Base-by-base conservation (phyloP, 805 yeast genomes). In the Ogataea angusta region DNA sequence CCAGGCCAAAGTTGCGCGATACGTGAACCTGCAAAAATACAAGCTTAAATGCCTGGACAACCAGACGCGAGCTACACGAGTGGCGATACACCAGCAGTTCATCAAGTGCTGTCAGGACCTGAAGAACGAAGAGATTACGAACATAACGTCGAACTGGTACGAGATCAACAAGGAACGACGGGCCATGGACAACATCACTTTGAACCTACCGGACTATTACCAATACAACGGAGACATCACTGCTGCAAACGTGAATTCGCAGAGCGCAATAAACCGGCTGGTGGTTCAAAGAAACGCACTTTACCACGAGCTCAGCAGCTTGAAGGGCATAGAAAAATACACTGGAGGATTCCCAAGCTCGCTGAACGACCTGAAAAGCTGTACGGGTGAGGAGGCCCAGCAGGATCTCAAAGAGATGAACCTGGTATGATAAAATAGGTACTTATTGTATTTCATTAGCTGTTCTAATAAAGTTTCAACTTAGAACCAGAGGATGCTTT, bases 121-220 rank as follows among this genome's bases (percentile, higher is more conserved):
- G 33, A 83, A 88, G 46, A 72, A 73, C 38, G 68, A 73, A 18
- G 71, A 87, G 68, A 72, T 91, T 34, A 70, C 76, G 44, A 72
- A 77, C 6, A 85, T 95, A 4, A 90, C 97, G 5, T 76, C 83
- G 29, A 73, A 78, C 47, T 93, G 98, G 98, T 91, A 91, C 67
- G 82, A 85, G 50, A 85, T 90, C 55, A 90, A 89, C 63, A 79
- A 82, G 54, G 98, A 93, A 60, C 73, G 97, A 53, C 73, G 95
- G 48, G 80, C 79, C 32, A 73, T 87, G 77, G 96, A 88, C 59
- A 74, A 76, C 47, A 53, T 78, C 36, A 79, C 75, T 14, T 68
- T 80, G 5, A 76, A 73, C 19, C 61, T 78, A 51, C 74, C 78
- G 1, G 67, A 67, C 43, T 75, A 61, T 42, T 64, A 56, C 48